A percentile compares a stretch with the other conserved stretches of the same genome.
Evolutionary conservation across 139 green algal genomes (phyloP).

Genomic region (Tetratostichococcus sp.): DNA sequence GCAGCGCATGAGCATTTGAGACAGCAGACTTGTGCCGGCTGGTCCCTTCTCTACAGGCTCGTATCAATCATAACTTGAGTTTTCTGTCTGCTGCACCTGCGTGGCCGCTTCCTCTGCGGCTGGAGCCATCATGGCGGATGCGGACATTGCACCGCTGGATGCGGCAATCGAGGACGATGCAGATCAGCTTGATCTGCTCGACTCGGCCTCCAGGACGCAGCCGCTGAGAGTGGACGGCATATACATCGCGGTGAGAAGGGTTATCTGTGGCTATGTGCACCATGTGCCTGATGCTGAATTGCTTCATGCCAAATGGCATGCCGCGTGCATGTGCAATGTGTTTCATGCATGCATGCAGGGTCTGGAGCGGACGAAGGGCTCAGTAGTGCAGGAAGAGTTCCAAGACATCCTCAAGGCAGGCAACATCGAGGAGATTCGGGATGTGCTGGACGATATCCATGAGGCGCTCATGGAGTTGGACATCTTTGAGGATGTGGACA

Average conservation of each 20-base stretch:
- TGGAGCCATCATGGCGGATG: background rate
- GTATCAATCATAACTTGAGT: no score
- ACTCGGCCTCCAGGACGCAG: background rate
- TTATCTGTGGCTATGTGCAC: no score
- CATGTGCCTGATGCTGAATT: no score
- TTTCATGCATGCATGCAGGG: constrained; percentile 9
- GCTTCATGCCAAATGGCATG: no score
- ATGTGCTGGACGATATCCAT: constrained; percentile 42
- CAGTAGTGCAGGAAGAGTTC: constrained; percentile 35
- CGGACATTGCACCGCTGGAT: background rate
- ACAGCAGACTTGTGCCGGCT: no score
- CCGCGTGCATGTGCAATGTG: no score
- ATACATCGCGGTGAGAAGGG: background rate
- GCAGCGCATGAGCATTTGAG: no score
- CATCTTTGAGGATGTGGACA: constrained; percentile 54
- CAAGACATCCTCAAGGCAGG: constrained; percentile 27
- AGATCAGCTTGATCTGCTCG: background rate
- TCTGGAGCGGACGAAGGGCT: constrained; percentile 29
- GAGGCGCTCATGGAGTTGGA: constrained; percentile 52
- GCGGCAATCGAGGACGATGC: no score
- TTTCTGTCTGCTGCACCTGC: no score
- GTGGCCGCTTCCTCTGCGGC: no score
- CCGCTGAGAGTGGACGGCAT: background rate
- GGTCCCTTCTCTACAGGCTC: no score
- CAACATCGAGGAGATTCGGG: constrained; percentile 64